Conservation (phyloP, 1,284 basidiomycete genomes). For the Ceratobasidium sp. region DNA sequence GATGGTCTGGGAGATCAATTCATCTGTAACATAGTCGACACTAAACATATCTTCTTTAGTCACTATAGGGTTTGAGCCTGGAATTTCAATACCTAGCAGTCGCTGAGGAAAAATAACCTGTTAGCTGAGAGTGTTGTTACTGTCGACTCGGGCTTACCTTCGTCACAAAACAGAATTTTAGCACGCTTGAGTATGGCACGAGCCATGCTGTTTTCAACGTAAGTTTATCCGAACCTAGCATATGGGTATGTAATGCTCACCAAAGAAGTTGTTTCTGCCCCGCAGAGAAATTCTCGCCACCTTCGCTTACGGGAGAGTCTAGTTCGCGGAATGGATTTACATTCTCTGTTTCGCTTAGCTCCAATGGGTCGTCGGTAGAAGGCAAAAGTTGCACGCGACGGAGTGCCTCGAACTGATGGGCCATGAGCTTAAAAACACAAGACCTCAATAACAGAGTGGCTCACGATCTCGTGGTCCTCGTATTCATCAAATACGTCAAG, state of each 20-base stretch:
- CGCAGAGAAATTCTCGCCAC: slow-evolving; percentile 92
- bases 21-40: slow-evolving; percentile 80
- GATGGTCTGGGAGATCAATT: slow-evolving; percentile 76
- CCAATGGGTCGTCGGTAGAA: slow-evolving; percentile 55
- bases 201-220: slow-evolving; percentile 64
- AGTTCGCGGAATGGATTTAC: slow-evolving; percentile 86
- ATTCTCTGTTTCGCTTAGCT: slow-evolving; percentile 63
- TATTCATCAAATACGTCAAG: slow-evolving; percentile 94
- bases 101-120: slow-evolving; percentile 51
- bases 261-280: slow-evolving; percentile 85
- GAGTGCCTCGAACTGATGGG: slow-evolving; percentile 77
- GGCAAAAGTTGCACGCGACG: slow-evolving; percentile 87
- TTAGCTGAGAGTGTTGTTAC: slow-evolving; percentile 30
- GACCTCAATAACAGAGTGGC: slow-evolving; percentile 44
- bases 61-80: slow-evolving; percentile 22
- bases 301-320: slow-evolving; percentile 83
- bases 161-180: slow-evolving; percentile 82
- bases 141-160: slow-evolving; percentile 49
- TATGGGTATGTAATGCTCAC: slow-evolving; percentile 39
- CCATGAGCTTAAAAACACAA: too few species aligned
- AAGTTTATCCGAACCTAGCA: background rate
- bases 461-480: slow-evolving; percentile 80
- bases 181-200: slow-evolving; percentile 79
- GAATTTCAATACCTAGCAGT: slow-evolving; percentile 62
- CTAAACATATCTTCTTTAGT: slow-evolving; percentile 48